Percentiles rank a stretch among this genome's conserved stretches.
Conservation (phyloP, 2,329 filamentous ascomycete genomes). For the Coniella vitis region DNA sequence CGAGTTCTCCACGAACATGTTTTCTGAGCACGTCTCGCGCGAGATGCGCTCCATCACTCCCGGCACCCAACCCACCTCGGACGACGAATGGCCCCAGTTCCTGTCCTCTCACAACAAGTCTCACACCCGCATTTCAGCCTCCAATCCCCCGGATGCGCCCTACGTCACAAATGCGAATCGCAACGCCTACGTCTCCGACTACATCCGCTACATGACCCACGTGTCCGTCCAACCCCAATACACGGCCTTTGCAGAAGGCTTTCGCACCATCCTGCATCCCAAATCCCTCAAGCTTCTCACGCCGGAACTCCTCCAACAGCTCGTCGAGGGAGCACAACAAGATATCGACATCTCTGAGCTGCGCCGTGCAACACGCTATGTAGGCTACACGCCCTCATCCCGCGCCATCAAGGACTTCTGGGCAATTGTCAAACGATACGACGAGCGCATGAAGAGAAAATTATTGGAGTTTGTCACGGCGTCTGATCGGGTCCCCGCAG, state of each 20-base stretch:
- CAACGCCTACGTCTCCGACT: constrained; percentile 72
- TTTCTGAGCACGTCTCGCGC: constrained; percentile 50
- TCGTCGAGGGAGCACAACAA: constrained; percentile 79
- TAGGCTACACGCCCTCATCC: constrained; percentile 68
- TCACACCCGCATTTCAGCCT: constrained; percentile 21
- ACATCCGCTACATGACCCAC: constrained; percentile 76
- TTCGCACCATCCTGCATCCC: constrained; percentile 64
- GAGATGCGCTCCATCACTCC: constrained; percentile 42
- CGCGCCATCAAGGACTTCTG: constrained; percentile 75
- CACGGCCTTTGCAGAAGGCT: constrained; percentile 73
- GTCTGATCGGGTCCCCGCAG: constrained; percentile 81
- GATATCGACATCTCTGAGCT: constrained; percentile 73
- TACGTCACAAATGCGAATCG: constrained; percentile 80
- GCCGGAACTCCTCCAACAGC: constrained; percentile 61
- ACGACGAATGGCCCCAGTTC: constrained; percentile 48
- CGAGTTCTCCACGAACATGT: constrained; percentile 64
- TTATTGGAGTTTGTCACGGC: constrained; percentile 94
- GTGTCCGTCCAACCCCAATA: constrained; percentile 72
- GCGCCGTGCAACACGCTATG: constrained; percentile 66
- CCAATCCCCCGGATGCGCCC: constrained; percentile 48
- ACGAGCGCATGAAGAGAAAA: constrained; percentile 62
- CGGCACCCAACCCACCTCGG: constrained; percentile 4
- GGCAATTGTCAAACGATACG: constrained; percentile 64
- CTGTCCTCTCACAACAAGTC: constrained; percentile 17
- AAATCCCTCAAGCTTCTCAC: constrained; percentile 68